Evolutionary conservation across 306 rosid species (phyloP), one percentile per base, ranked within the genome.

Genomic region (Dryas octopetala): DNA sequence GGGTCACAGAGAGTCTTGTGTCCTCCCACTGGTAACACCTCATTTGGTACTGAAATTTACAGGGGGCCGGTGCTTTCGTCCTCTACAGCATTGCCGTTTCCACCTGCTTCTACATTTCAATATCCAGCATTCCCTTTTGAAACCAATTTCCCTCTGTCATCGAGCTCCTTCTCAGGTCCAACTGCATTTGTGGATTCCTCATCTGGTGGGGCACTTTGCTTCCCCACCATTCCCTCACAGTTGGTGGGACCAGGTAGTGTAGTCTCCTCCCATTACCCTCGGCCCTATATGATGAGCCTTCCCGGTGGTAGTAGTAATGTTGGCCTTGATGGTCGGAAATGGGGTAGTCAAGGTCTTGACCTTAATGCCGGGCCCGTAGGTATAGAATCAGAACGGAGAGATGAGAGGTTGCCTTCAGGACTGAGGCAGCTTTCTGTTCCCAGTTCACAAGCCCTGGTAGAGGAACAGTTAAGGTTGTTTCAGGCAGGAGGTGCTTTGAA

Each of bases 341-440:
- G 92, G 97, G 83, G 85, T 76, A 88, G 88, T 38, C 97, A 89
- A 68, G 88, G 89, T 43, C 77, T 91, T 69, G 94, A 91, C 71
- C 92, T 91, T 60, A 89, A 91, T 76, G 86, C 92, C 3, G 97
- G 97, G 52, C 97, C 97, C 70, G 89, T 91, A 57, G 82, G 78
- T 76, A 80, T 82, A 60, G 92, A 89, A 10, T 9, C 78, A 12
- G 97, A 87, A 57, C 88, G 91, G 75, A 89, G 90, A 83, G 94
- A 89, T 71, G 92, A 82, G 65, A 73, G 26, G 41, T 67, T 72
- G 1, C 62, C 86, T 62, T 81, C 79, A 47, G 73, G 67, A 74
- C 79, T 80, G 3, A 80, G 90, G 84, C 94, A 87, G 78, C 84
- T 81, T 40, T 74, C 92, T 75, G 86, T 89, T 86, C 80, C 89